Conservation (phyloP, 2,329 filamentous ascomycete genomes). For the Cladosporium sp. region DNA sequence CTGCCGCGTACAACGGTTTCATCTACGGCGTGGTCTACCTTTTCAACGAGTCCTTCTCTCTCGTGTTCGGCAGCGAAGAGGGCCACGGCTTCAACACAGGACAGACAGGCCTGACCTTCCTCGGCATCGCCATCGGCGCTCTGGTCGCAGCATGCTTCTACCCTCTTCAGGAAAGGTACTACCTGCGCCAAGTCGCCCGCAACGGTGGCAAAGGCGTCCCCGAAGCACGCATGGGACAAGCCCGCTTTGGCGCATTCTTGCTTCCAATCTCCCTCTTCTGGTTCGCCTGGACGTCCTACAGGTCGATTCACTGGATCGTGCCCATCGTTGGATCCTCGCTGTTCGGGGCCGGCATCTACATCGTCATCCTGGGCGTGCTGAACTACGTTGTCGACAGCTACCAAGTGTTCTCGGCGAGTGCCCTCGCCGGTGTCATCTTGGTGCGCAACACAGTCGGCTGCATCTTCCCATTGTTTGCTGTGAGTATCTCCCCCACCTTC, state of each 20-base stretch:
- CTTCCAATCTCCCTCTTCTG: conserved; percentile 21
- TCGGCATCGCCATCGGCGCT: conserved; percentile 33
- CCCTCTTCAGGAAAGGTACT: conserved; percentile 39
- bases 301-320: conserved; percentile 35
- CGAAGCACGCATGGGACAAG: conserved; percentile 25
- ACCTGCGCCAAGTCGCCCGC: conserved; percentile 22
- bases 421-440: conserved; percentile 34
- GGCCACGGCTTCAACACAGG: conserved; percentile 37
- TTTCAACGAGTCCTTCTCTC: conserved; percentile 45
- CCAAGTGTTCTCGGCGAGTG: conserved; percentile 37
- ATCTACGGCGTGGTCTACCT: conserved; percentile 45
- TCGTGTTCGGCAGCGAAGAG: conserved; percentile 38
- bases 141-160: conserved; percentile 38
- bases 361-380: conserved; percentile 44
- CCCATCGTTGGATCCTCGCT: conserved; percentile 31
- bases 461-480: conserved; percentile 28
- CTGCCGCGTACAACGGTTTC: conserved; percentile 45
- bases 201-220: conserved; percentile 24
- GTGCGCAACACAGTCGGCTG: conserved; percentile 31
- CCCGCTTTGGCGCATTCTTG: conserved; percentile 17
- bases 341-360: conserved; percentile 31
- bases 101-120: conserved; percentile 20
- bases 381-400: conserved; percentile 46
- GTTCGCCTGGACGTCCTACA: conserved; percentile 31
- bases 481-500: neutral